Base-by-base conservation (phyloP, 768 basidiomycete genomes). In the Mycena polygramma region DNA sequence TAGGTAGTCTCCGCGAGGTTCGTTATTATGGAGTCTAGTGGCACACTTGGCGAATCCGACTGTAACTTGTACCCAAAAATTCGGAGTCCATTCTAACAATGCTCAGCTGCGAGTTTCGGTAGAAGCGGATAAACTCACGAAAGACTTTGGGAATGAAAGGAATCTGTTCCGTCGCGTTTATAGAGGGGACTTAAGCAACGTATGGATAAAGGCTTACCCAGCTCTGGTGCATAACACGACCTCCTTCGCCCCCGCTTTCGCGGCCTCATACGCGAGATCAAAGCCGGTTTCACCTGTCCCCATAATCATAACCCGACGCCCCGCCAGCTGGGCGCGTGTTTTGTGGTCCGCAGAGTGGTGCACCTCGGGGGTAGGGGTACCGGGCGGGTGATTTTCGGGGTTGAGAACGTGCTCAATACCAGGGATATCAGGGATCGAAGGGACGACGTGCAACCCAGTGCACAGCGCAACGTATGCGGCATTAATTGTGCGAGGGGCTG, bases 221-320 rank as follows among this genome's bases (percentile, higher is more conserved):
- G 82, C 81, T 48, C 89, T 80, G 39, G 87, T 82, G 71, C 89
- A 89, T 39, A 91, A 78, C 9, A 85, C 83, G 0, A 87, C 87
- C 73, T 88, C 83, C 62, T 83, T 82, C 5, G 88, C 86, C 2
- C 84, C 84, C 0, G 86, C 86, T 72, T 90, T 85, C 9, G 80
- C 83, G 61, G 83, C 78, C 70, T 85, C 85, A 66, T 85, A 85
- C 37, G 84, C 87, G 20, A 91, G 76, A 71, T 91, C 90, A 86
- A 89, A 87, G 2, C 88, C 89, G 7, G 90, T 91, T 76, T 91
- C 90, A 2, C 90, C 90, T 13, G 85, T 87, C 0, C 90, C 90
- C 20, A 90, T 80, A 26, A 91, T 83, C 79, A 90, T 80, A 24
- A 91, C 84, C 26, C 82, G 80, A 71, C 84, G 83, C 30, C 82